Evolutionary conservation across 805 yeast genomes (phyloP), one percentile per base, ranked within the genome.

Genomic region (Blastobotrys muscicola): DNA sequence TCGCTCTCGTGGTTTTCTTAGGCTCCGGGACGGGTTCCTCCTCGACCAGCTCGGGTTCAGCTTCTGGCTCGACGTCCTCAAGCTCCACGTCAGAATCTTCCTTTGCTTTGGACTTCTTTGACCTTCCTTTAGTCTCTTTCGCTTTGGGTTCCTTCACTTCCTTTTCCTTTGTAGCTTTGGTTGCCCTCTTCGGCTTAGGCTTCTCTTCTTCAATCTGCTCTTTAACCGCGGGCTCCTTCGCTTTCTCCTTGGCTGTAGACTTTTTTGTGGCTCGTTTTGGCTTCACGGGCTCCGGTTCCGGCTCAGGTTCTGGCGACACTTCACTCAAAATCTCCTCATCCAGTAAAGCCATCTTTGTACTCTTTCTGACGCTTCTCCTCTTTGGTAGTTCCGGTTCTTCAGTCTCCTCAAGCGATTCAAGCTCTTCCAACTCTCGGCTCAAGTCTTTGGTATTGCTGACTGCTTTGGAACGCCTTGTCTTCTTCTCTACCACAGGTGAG

Each of bases 211-310:
- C 30, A 29, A 15, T 45, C 39, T 11, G 39, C 9, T 2, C 13
- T n/a, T 8, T 48, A 46, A n/a, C 40, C 45, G 23, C 39, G 37
- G 6, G 36, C 40, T 29, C 39, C 43, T 4, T 46, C 45, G 6
- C 43, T 39, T 10, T 45, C 50, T 14, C 31, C 20, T 14, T 13
- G 23, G 37, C 30, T 39, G 41, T 20, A 14, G 41, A 13, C 34
- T 30, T 20, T 30, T 12, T 31, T 20, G 36, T 8, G 16, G 42
- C 15, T 13, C 43, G 9, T 20, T n/a, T 29, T 37, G 13, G 31
- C 31, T 11, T 16, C 10, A 9, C 36, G 8, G 30, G 41, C n/a
- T 30, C 44, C 3, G 29, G 11, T 10, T 44, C 36, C 14, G 45
- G 41, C 16, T 39, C 35, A 6, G 33, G 41, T 13, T 37, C 43